Evolutionary conservation across 108 stramenopile species (phyloP).

Genomic region (Skeletonema menzelii): DNA sequence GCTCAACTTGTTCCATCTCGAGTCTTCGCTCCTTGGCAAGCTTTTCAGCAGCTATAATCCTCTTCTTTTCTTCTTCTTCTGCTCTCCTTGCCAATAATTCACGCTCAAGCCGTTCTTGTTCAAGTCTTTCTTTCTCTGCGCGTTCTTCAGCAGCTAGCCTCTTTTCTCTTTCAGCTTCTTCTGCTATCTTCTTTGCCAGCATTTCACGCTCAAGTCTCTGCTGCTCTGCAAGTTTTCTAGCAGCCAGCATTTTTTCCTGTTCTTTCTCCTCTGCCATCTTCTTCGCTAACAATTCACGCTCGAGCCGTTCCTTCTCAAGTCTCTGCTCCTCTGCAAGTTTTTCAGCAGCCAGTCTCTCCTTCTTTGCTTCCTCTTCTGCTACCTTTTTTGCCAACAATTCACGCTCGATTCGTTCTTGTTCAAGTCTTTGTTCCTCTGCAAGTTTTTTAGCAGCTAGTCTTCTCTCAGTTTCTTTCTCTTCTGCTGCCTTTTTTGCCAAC

Average conservation of each 20-base stretch:
- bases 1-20: neutral
- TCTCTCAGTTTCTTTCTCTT: conserved; percentile 10
- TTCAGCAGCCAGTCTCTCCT: neutral
- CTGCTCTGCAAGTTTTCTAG: neutral
- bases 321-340: conserved; percentile 4
- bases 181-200: conserved; percentile 3
- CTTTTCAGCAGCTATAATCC: neutral
- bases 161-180: conserved; percentile 10
- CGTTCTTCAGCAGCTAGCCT: neutral
- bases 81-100: neutral
- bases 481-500: no score
- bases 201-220: conserved; percentile 3
- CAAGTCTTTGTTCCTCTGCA: conserved; percentile 5
- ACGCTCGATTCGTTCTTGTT: neutral
- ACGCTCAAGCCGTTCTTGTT: neutral
- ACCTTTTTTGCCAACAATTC: neutral
- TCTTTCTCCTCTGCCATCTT: neutral
- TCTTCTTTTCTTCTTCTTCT: conserved; percentile 14
- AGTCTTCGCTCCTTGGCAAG: neutral
- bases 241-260: neutral
- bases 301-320: neutral
- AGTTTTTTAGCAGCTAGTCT: neutral
- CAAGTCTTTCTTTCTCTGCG: conserved; percentile 3
- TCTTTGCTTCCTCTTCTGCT: conserved; percentile 3
- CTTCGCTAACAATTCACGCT: conserved; percentile 1